Base-by-base conservation (phyloP, 2,329 filamentous ascomycete genomes). In the Dactylonectria estremocensis region DNA sequence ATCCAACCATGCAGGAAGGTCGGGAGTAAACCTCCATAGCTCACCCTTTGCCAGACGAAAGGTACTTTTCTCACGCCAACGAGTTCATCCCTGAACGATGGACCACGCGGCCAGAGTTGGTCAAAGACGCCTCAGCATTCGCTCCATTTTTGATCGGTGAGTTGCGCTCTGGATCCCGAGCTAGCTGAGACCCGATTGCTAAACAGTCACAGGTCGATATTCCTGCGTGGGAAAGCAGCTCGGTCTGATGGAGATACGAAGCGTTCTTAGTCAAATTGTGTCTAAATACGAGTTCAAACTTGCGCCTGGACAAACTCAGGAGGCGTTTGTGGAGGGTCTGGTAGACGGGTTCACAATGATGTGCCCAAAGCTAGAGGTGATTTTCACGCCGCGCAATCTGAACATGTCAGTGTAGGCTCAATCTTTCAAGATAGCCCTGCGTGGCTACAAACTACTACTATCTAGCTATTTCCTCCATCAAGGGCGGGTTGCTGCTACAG, bases 211-310 rank as follows among this genome's bases (percentile, higher is more conserved):
- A 79, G 79, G 80, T 3, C 74, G 71, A 1, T 78, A 78, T 54
- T 77, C 77, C 5, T 82, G 81, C 46, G 77, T 78, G 1, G 81
- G 81, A 1, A 81, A 81, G 63, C 76, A 78, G 61, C 71, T 83
- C 1, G 80, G 74, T 0, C 66, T 82, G 43, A 79, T 81, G 75
- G 79, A 81, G 60, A 56, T 66, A 8, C 63, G 63, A 35, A 55
- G 31, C 31, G 31, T 33, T 33, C 31, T 20, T n/a, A 20, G 16
- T 46, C 43, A 46, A 20, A n/a, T 46, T 14, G 43, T 46, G 16
- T 20, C 16, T 20, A n/a, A 20, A 46, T 46, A 46, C 20, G 43
- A 46, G 14, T 33, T 33, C 31, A 33, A 33, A 33, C 31, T 5
- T 33, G 31, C 6, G 31, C 31, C 31, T 33, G 31, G 31, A 33